Percentiles rank a stretch among this genome's conserved stretches.
Conservation (phyloP, 2,329 filamentous ascomycete species). For the Ampelomyces quisqualis region DNA sequence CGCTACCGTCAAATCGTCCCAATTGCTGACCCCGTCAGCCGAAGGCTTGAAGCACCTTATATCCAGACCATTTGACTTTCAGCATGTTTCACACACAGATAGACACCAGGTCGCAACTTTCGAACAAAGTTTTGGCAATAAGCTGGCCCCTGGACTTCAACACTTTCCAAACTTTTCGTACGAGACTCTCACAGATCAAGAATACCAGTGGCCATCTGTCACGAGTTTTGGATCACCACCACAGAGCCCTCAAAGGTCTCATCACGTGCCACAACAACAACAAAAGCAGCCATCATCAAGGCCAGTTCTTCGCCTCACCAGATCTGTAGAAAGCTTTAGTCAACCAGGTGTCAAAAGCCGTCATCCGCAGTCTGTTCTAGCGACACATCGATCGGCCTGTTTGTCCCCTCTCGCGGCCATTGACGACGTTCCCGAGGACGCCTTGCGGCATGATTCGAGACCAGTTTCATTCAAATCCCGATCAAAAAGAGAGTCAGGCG, state of each 20-base stretch:
- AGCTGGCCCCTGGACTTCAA: constrained; percentile 49
- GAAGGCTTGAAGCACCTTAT: constrained; percentile 46
- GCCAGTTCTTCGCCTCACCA: constrained; percentile 28
- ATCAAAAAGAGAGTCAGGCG: constrained; percentile 35
- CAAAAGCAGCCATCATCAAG: constrained; percentile 13
- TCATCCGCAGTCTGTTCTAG: constrained; percentile 43
- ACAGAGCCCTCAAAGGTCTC: constrained; percentile 21
- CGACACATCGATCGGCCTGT: constrained; percentile 46
- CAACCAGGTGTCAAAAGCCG: constrained; percentile 50
- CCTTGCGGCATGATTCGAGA: not conserved
- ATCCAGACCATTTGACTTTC: constrained; percentile 64
- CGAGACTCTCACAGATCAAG: constrained; percentile 21
- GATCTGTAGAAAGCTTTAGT: constrained; percentile 57
- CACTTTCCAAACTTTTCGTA: constrained; percentile 32
- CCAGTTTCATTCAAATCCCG: constrained; percentile 8
- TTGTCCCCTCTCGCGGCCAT: constrained; percentile 22
- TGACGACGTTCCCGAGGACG: constrained; percentile 23
- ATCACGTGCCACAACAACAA: constrained; percentile 14
- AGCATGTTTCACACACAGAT: constrained; percentile 62
- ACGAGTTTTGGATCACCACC: constrained; percentile 24
- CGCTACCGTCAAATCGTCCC: not conserved
- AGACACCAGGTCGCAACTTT: constrained; percentile 56
- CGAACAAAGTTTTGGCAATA: constrained; percentile 50
- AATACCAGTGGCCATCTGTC: constrained; percentile 19
- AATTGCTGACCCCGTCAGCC: constrained; percentile 20